Evolutionary conservation across 2,329 filamentous ascomycete species (phyloP), one percentile per base, ranked within the genome.

Genomic region (Epicoccum sorghinum): DNA sequence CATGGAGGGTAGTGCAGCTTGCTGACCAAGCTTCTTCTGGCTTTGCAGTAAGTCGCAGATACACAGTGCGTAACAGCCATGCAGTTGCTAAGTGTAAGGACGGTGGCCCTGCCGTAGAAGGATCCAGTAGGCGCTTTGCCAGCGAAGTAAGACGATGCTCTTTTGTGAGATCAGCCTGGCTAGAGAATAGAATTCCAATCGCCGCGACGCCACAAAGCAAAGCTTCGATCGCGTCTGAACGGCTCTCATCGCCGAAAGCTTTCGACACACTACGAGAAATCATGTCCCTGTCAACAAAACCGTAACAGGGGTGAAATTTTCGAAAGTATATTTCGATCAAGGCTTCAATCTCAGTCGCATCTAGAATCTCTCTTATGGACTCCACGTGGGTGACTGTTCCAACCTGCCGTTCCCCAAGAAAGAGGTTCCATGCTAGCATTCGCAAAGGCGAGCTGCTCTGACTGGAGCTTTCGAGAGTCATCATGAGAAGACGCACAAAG

Each of bases 21-120:
- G 47, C 47, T 29, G n/a, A 14, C 47, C 47, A 50, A 7, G 47
- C 47, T 14, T 50, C 47, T 23, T 50, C 47, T 37, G 47, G 47
- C 40, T 43, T 50, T 18, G 47, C 47, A 18, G 24, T 50, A 6
- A 50, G 32, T 4, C 47, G 39, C 7, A 50, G 32, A 14, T 50
- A 50, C 4, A 50, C 47, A 5, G 47, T 43, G 6, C 39, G 47
- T 14, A 50, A 30, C 6, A 50, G 8, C 47, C 47, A 50, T 1
- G 47, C 47, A 32, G 32, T 43, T 7, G 47, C 32, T 7, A 50
- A 14, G 9, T 10, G 24, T 33, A 22, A 27, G 10, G 38, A 43
- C 4, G 47, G 47, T 10, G 47, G 7, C 1, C 47, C 47, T n/a
- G 39, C 39, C 13, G 14, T 29, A 10, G 47, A 50, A 7, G 47